A percentile compares a stretch with the other conserved stretches of the same genome.
Evolutionary conservation across 176 grass and related monocot species (phyloP).

Genomic region (Phoenix roebelenii): DNA sequence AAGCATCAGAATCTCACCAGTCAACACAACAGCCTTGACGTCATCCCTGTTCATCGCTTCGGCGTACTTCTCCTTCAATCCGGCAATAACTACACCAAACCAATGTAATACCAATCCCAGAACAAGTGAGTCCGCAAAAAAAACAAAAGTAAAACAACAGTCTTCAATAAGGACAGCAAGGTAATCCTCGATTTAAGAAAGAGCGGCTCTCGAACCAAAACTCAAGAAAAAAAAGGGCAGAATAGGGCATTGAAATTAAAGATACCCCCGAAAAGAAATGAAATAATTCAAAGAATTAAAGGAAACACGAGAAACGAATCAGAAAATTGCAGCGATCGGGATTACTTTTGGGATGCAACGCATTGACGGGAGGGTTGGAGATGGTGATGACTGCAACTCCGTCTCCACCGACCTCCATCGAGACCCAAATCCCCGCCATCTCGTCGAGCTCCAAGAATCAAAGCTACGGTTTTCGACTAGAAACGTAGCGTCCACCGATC

Average conservation of each 20-base stretch:
- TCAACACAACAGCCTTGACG: constrained; percentile 90
- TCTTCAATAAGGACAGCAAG: too few species aligned
- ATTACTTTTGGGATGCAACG: constrained; percentile 62
- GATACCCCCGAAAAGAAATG: constrained; percentile 3
- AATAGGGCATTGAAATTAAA: too few species aligned
- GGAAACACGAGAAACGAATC: neutral
- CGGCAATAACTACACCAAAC: constrained; percentile 42
- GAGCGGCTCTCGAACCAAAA: too few species aligned
- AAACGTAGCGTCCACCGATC: neutral
- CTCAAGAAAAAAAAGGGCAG: too few species aligned
- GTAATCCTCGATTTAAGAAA: too few species aligned
- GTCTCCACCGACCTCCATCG: constrained; percentile 83
- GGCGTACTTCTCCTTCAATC: constrained; percentile 75
- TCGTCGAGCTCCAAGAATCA: constrained; percentile 1
- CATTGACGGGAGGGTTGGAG: constrained; percentile 85
- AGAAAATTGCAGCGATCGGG: neutral
- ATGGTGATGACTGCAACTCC: constrained; percentile 84
- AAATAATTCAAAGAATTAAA: neutral
- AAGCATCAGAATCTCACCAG: constrained; percentile 31
- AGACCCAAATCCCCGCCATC: constrained; percentile 63
- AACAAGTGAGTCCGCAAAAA: too few species aligned
- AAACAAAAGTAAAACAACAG: too few species aligned
- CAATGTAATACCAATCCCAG: constrained; percentile 9
- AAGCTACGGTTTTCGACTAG: neutral
- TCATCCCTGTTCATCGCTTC: constrained; percentile 56